phyloP scores from a whole-genome alignment of 306 rosid genomes.

The Luffa aegyptiaca region DNA sequence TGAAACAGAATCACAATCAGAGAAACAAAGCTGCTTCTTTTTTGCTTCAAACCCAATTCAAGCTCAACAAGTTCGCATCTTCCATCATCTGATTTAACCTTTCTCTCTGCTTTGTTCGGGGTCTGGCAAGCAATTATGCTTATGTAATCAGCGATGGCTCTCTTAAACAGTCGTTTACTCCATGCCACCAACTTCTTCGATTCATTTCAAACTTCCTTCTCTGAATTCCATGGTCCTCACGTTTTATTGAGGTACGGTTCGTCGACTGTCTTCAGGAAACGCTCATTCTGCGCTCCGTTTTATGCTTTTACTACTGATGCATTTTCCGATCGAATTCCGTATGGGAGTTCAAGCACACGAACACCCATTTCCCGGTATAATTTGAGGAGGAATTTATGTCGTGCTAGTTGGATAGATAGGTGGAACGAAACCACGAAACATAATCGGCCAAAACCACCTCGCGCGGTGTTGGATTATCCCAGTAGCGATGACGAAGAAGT shows the following conservation, averaged over 20 bases:
- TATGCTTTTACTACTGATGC: slow-evolving; percentile 9
- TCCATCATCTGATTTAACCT: neutral
- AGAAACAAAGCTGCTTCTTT: neutral
- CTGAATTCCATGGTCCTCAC: slow-evolving; percentile 28
- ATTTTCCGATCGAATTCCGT: slow-evolving; percentile 15
- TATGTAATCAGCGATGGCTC: slow-evolving; percentile 34
- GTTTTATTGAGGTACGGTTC: slow-evolving; percentile 42
- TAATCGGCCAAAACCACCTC: slow-evolving; percentile 39
- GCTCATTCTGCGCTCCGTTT: slow-evolving; percentile 12
- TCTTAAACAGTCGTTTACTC: slow-evolving; percentile 58
- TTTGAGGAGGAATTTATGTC: slow-evolving; percentile 17
- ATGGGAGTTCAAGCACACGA: slow-evolving; percentile 17
- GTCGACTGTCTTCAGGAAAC: slow-evolving; percentile 23
- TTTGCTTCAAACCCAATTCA: neutral
- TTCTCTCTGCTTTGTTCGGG: neutral
- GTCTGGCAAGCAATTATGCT: neutral
- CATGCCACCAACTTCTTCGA: slow-evolving; percentile 57
- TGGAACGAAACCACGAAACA: slow-evolving; percentile 43
- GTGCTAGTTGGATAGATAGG: slow-evolving; percentile 44
- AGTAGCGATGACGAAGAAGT: slow-evolving; percentile 36
- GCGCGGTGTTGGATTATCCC: slow-evolving; percentile 37
- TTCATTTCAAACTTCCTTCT: slow-evolving; percentile 45
- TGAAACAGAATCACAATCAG: neutral
- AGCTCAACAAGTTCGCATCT: neutral
- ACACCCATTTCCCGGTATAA: slow-evolving; percentile 16